Evolutionary conservation across 2,329 filamentous ascomycete genomes (phyloP).

Genomic region (Clarireedia paspali): DNA sequence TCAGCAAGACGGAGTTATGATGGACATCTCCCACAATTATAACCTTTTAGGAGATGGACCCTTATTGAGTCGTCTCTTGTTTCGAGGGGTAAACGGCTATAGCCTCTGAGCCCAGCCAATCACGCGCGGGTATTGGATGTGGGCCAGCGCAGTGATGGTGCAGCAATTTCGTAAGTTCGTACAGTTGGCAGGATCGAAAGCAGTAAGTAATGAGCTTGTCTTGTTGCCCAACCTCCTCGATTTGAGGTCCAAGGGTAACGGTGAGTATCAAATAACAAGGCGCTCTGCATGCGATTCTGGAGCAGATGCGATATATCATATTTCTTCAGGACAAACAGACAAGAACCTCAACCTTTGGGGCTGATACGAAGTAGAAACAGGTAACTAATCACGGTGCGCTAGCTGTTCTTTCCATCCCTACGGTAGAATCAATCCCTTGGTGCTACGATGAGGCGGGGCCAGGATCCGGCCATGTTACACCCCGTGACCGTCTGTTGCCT

Average conservation of each 20-base stretch:
- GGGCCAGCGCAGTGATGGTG: not conserved
- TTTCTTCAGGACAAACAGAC: not conserved
- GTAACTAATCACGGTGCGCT: constrained; percentile 2
- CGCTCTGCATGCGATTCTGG: no score
- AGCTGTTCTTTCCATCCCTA: not conserved
- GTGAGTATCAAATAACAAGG: constrained; percentile 2
- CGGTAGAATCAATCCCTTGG: not conserved
- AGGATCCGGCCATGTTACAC: not conserved
- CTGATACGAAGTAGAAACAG: no score
- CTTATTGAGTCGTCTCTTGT: constrained; percentile 1
- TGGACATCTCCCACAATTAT: not conserved
- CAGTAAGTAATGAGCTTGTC: not conserved
- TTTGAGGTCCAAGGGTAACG: constrained; percentile 6
- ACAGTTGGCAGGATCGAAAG: constrained; percentile 6
- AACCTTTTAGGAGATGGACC: constrained; percentile 3
- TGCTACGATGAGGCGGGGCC: constrained; percentile 3
- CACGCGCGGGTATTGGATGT: not conserved
- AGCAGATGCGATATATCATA: constrained; percentile 5
- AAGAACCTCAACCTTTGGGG: no score
- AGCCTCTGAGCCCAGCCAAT: constrained; percentile 1
- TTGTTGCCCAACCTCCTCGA: constrained; percentile 5
- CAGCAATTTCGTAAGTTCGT: constrained; percentile 4
- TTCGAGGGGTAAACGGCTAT: constrained; percentile 7
- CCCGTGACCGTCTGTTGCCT: not conserved
- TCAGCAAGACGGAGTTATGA: not conserved